These are phyloP conservation scores for Nakazawaea populi DNA, from an alignment of 805 yeast genomes.

Conservation along the genomic window DNA sequence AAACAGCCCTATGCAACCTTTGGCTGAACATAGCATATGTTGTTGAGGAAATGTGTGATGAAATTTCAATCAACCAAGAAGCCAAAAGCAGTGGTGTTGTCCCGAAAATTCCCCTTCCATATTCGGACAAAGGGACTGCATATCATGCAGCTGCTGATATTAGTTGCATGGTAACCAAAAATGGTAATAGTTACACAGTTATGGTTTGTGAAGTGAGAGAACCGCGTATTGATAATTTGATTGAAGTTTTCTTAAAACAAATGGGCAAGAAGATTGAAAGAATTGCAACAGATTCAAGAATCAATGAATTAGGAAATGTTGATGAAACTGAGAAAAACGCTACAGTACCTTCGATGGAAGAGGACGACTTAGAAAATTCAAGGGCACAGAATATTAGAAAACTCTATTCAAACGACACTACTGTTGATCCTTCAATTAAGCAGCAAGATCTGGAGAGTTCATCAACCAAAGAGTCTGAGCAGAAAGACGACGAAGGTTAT, in stretches of 20 bases:
- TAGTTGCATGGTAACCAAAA: neutral
- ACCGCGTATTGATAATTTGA: neutral
- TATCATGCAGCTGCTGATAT: neutral
- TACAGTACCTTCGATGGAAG: no score
- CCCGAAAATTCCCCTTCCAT: neutral
- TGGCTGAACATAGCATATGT: neutral
- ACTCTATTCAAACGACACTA: no score
- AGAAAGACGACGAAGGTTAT: no score
- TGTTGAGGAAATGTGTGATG: no score
- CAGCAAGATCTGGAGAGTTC: no score
- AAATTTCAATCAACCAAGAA: neutral
- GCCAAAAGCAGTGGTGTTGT: neutral
- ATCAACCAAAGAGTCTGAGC: no score
- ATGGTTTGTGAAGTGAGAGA: neutral
- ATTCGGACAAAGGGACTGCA: neutral
- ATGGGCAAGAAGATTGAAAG: neutral
- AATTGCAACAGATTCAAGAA: neutral
- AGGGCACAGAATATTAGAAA: no score
- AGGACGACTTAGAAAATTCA: no score
- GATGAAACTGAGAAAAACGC: no score
- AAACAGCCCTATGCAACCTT: neutral
- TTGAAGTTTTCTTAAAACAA: neutral
- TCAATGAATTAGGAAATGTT: no score
- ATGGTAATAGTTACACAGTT: neutral
- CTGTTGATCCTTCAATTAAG: no score